These are phyloP conservation scores for Cercospora berteroae DNA, from an alignment of 2,329 filamentous ascomycete genomes.

Conservation along the genomic window DNA sequence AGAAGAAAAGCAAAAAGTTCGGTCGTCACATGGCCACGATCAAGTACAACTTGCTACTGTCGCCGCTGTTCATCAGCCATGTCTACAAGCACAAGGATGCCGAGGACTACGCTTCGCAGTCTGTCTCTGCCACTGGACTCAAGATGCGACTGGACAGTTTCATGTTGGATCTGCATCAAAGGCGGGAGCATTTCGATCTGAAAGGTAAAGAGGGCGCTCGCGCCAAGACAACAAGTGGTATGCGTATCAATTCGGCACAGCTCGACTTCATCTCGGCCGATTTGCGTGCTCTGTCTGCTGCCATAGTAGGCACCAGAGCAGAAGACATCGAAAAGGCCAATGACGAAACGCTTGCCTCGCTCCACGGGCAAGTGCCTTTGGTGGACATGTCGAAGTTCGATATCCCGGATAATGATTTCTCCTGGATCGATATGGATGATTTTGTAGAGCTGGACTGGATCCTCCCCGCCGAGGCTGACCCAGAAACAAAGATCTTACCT, in stretches of 20 bases:
- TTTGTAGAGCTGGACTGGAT: slow-evolving; percentile 99
- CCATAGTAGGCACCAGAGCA: slow-evolving; percentile 74
- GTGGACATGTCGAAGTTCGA: slow-evolving; percentile 80
- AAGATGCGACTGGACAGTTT: slow-evolving; percentile 96
- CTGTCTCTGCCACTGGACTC: slow-evolving; percentile 89
- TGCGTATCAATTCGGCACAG: slow-evolving; percentile 94
- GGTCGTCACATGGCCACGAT: slow-evolving; percentile 95
- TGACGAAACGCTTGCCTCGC: slow-evolving; percentile 60
- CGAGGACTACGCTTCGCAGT: slow-evolving; percentile 74
- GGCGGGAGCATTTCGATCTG: slow-evolving; percentile 85
- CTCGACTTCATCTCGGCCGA: slow-evolving; percentile 89
- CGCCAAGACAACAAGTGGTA: slow-evolving; percentile 79
- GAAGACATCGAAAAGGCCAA: slow-evolving; percentile 69
- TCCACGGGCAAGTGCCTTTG: slow-evolving; percentile 52
- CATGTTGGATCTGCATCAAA: slow-evolving; percentile 92
- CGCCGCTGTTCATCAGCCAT: slow-evolving; percentile 90
- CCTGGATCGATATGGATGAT: slow-evolving; percentile 99
- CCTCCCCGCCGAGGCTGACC: slow-evolving; percentile 81
- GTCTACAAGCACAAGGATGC: slow-evolving; percentile 98
- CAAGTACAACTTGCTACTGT: slow-evolving; percentile 92
- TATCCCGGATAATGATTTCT: slow-evolving; percentile 91
- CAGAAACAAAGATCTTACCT: slow-evolving; percentile 90
- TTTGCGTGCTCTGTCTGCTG: slow-evolving; percentile 88
- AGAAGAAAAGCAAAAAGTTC: slow-evolving; percentile 98
- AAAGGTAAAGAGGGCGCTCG: slow-evolving; percentile 66